Percentiles rank a stretch among this genome's conserved stretches.
phyloP scores from a whole-genome alignment of 2,329 filamentous ascomycete genomes.

The Venturia oleaginea region DNA sequence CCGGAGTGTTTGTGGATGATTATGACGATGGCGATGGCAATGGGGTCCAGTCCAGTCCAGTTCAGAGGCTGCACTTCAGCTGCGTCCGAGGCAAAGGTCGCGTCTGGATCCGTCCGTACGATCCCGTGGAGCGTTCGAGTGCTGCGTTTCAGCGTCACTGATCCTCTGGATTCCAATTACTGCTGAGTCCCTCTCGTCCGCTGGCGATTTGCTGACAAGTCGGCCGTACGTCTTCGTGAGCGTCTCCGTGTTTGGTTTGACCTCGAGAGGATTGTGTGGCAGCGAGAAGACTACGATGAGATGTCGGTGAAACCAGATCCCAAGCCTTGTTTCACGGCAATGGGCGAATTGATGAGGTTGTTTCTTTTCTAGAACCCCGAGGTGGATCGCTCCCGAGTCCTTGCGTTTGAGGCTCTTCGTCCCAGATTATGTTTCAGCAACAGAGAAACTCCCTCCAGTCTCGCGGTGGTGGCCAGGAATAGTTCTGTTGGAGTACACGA shows the following conservation, averaged over 20 bases:
- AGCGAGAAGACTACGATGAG: background rate
- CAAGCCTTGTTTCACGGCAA: slow-evolving; percentile 1
- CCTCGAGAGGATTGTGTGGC: background rate
- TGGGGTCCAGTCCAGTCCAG: too few species aligned
- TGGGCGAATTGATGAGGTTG: background rate
- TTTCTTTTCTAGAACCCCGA: slow-evolving; percentile 9
- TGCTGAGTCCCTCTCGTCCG: background rate
- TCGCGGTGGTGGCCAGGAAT: slow-evolving; percentile 1
- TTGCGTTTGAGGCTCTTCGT: slow-evolving; percentile 4
- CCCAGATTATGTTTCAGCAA: slow-evolving; percentile 9
- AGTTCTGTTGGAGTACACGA: background rate
- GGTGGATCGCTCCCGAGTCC: background rate
- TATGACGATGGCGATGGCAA: background rate
- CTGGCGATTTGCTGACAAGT: background rate
- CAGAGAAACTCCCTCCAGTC: background rate
- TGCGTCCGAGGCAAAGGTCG: background rate
- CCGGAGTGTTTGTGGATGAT: slow-evolving; percentile 1
- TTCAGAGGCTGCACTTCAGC: background rate
- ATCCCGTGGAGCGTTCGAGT: background rate
- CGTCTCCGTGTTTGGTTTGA: slow-evolving; percentile 1
- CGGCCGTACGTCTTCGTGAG: background rate
- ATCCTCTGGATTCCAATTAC: background rate
- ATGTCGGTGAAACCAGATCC: slow-evolving; percentile 6
- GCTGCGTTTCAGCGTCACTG: slow-evolving; percentile 1
- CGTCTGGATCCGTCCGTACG: background rate